Base-by-base conservation (phyloP, 2,329 filamentous ascomycete species). In the Didymella segeticola region DNA sequence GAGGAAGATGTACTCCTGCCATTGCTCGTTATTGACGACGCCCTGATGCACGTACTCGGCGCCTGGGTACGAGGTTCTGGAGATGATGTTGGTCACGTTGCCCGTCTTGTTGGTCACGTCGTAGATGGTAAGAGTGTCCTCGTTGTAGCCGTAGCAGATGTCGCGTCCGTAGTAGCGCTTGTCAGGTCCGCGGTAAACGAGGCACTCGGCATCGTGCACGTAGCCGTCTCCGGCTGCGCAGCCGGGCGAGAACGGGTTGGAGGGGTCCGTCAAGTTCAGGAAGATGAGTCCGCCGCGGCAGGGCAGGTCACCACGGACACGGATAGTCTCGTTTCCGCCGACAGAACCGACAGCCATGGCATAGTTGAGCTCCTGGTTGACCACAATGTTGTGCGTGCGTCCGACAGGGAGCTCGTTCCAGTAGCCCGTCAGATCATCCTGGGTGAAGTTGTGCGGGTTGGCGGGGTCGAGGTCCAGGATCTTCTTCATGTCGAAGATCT, bases 401-500 rank as follows among this genome's bases (percentile, higher is more conserved):
- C 69, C 69, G 19, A 70, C 58, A 4, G 68, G 67, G 9, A 70
- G 56, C 36, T 58, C 61, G 17, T 65, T 56, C 59, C 61, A 69
- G 36, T 67, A 59, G 1, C 65, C 66, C 9, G 67, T 68, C 7
- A 70, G 46, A 38, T 70, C 65, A 0, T 59, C 49, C 17, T 68
- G 62, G 10, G 60, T 64, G 33, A 71, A 71, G 29, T 55, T 68
- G 15, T 53, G 62, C 1, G 67, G 68, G 39, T 50, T 60, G 25
- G 57, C 53, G 1, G 63, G 64, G 27, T 70, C 61, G 4, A 71
- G 50, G 11, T 62, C 57, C 5, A 69, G 58, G 20, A 71, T 36
- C 52, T 79, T 84, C 57, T 74, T 78, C 80, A 86, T 78, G 68
- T 86, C 84, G 61, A 87, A 87, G 68, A 86, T 77, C 65, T 86